A percentile compares a stretch with the other conserved stretches of the same genome.
Evolutionary conservation across 352 stramenopile genomes (phyloP).

Genomic region (Globisporangium cederbergense): DNA sequence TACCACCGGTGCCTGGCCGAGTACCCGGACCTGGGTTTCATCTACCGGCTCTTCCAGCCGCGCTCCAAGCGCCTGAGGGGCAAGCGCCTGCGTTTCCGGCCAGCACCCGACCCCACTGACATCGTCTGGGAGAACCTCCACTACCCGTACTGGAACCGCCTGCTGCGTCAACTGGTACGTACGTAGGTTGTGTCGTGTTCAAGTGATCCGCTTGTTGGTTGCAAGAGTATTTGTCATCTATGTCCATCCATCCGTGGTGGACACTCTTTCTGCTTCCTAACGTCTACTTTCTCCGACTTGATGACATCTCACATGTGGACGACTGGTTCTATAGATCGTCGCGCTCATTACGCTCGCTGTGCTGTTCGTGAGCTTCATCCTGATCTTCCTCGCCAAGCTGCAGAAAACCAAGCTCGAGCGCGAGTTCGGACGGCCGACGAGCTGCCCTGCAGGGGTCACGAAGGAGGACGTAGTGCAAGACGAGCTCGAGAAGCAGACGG

Average conservation of each 20-base stretch:
- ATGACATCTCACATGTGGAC: background rate
- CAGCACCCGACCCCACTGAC: conserved; percentile 74
- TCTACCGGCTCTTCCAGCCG: conserved; percentile 75
- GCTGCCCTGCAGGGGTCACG: conserved; percentile 48
- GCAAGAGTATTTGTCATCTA: background rate
- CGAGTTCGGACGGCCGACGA: conserved; percentile 62
- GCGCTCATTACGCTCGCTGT: conserved; percentile 66
- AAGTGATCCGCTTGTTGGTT: background rate
- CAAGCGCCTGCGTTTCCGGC: conserved; percentile 69
- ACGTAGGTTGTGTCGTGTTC: no score
- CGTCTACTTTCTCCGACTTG: background rate
- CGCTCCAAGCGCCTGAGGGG: conserved; percentile 56
- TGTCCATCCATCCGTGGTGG: background rate
- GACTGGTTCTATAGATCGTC: no score
- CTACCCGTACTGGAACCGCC: conserved; percentile 49
- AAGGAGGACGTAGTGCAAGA: conserved; percentile 71
- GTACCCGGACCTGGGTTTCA: conserved; percentile 68
- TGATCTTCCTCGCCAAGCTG: conserved; percentile 72
- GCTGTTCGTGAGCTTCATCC: conserved; percentile 67
- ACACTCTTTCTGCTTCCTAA: background rate
- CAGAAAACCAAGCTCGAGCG: conserved; percentile 71
- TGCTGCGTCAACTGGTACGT: conserved; percentile 60
- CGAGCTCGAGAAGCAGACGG: conserved; percentile 50
- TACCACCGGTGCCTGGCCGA: conserved; percentile 72
- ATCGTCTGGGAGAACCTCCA: conserved; percentile 86